These are phyloP conservation scores for Abrus precatorius DNA, from an alignment of 306 rosid species.

Conservation along the genomic window DNA sequence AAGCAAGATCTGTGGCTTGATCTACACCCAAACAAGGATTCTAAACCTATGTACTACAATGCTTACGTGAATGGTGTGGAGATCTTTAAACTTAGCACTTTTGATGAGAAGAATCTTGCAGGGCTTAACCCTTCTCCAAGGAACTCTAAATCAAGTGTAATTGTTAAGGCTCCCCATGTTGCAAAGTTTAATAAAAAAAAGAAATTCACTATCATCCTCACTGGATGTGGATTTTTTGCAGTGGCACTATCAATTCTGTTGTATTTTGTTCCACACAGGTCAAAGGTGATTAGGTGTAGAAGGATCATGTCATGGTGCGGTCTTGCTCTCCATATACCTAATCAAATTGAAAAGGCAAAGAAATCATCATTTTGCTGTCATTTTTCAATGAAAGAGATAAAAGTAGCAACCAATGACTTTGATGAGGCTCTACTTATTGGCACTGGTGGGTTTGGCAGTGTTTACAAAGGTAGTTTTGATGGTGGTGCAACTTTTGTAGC, in stretches of 20 bases:
- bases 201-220: constrained; percentile 1
- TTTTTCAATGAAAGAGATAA: constrained; percentile 45
- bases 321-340: background rate
- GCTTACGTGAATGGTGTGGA: constrained; percentile 56
- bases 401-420: constrained; percentile 49
- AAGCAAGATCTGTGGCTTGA: constrained; percentile 56
- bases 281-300: constrained; percentile 21
- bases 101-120: constrained; percentile 34
- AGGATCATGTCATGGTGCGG: constrained; percentile 35
- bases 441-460: constrained; percentile 51
- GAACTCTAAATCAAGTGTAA: constrained; percentile 1
- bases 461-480: constrained; percentile 51
- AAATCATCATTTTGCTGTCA: constrained; percentile 11
- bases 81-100: constrained; percentile 46
- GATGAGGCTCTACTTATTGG: constrained; percentile 46
- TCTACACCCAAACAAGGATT: constrained; percentile 23
- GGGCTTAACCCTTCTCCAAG: constrained; percentile 27
- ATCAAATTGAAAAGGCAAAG: background rate
- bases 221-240: constrained; percentile 26
- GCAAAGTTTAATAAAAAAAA: background rate
- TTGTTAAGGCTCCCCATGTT: background rate
- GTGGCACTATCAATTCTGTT: constrained; percentile 28
- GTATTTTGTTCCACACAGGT: constrained; percentile 9
- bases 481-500: constrained; percentile 46
- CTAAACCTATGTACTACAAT: background rate